Evolutionary conservation across 116 monocot genomes (phyloP).

Genomic region (Cymodocea nodosa): DNA sequence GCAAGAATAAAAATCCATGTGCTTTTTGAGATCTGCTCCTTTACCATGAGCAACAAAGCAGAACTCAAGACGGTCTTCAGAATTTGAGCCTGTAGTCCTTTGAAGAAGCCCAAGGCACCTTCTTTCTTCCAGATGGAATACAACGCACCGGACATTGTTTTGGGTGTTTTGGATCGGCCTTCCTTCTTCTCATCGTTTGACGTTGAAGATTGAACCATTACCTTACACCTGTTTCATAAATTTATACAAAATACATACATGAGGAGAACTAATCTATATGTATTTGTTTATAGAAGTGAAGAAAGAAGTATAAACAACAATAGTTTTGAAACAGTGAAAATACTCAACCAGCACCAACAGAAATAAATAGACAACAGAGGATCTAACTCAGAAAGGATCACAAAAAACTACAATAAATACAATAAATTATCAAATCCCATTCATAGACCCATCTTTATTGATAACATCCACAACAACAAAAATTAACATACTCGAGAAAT

Average conservation of each 20-base stretch:
- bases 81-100: constrained; percentile 89
- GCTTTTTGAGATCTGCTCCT: constrained; percentile 76
- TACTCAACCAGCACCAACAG: too few species aligned
- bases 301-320: too few species aligned
- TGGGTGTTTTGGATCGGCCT: constrained; percentile 15
- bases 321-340: too few species aligned
- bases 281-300: too few species aligned
- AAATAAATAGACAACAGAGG: too few species aligned
- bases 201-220: constrained; percentile 76
- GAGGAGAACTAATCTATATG: background rate
- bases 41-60: constrained; percentile 91
- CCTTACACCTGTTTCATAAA: constrained; percentile 62
- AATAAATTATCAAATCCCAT: too few species aligned
- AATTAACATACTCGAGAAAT: too few species aligned
- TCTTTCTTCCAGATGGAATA: constrained; percentile 63
- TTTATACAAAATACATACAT: background rate
- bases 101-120: constrained; percentile 81
- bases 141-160: constrained; percentile 50
- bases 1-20: constrained; percentile 84
- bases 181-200: constrained; percentile 14
- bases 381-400: too few species aligned
- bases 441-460: too few species aligned
- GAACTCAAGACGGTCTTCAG: constrained; percentile 92
- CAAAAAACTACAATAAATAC: too few species aligned
- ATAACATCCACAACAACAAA: too few species aligned